Evolutionary conservation across 495 filamentous ascomycete species (phyloP).

Genomic region (Penicillium taxi): DNA sequence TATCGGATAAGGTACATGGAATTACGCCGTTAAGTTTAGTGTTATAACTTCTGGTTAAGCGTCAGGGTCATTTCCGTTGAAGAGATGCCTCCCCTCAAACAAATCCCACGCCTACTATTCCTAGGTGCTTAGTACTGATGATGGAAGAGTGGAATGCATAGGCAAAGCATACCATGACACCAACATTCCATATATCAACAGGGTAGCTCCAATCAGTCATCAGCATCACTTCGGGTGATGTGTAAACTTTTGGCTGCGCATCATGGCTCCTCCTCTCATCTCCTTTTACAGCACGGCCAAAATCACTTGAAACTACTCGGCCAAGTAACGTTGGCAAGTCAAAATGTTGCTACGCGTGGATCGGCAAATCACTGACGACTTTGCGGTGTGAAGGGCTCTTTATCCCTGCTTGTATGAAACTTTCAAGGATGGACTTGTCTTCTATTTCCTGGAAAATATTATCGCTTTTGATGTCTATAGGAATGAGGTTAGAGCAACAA

Average conservation of each 20-base stretch:
- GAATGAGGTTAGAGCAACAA: slow-evolving; percentile 4
- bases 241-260: slow-evolving; percentile 35
- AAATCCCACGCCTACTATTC: slow-evolving; percentile 36
- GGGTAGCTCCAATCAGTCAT: slow-evolving; percentile 34
- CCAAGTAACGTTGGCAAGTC: slow-evolving; percentile 24
- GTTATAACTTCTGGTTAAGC: no score
- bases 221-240: slow-evolving; percentile 43
- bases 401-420: slow-evolving; percentile 23
- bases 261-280: slow-evolving; percentile 22
- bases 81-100: slow-evolving; percentile 39
- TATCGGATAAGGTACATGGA: no score
- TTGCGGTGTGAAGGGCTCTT: slow-evolving; percentile 33
- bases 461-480: slow-evolving; percentile 35
- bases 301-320: slow-evolving; percentile 54
- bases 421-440: slow-evolving; percentile 31
- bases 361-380: slow-evolving; percentile 18
- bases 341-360: slow-evolving; percentile 32
- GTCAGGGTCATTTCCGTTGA: slow-evolving; percentile 37
- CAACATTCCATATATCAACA: slow-evolving; percentile 46
- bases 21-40: no score
- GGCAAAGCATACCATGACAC: slow-evolving; percentile 9
- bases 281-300: slow-evolving; percentile 67
- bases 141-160: slow-evolving; percentile 1
- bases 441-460: slow-evolving; percentile 38
- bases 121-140: not conserved